Evolutionary conservation across 805 yeast species (phyloP).

Genomic region (Lachancea kluyveri): DNA sequence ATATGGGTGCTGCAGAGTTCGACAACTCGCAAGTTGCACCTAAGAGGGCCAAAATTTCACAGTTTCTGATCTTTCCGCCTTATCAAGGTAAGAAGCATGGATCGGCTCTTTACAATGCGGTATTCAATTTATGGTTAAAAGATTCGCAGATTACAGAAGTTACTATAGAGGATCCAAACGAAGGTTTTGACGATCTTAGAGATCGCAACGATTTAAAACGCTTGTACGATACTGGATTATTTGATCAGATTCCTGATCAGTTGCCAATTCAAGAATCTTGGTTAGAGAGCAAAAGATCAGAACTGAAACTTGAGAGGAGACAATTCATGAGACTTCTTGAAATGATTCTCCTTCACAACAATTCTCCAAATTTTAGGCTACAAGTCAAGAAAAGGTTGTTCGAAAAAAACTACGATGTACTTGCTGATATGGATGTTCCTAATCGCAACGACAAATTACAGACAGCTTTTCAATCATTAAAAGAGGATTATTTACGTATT

Average conservation of each 20-base stretch:
- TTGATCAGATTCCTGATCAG: slow-evolving; percentile 26
- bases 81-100: slow-evolving; percentile 76
- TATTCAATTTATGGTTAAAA: slow-evolving; percentile 49
- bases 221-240: slow-evolving; percentile 32
- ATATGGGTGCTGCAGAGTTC: slow-evolving; percentile 46
- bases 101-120: slow-evolving; percentile 48
- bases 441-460: slow-evolving; percentile 67
- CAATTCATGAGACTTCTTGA: slow-evolving; percentile 77
- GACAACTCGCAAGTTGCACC: slow-evolving; percentile 34
- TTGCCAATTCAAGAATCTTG: slow-evolving; percentile 33
- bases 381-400: slow-evolving; percentile 71
- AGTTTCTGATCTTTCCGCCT: slow-evolving; percentile 79
- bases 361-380: slow-evolving; percentile 39
- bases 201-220: slow-evolving; percentile 71
- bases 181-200: slow-evolving; percentile 83
- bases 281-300: slow-evolving; percentile 33
- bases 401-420: slow-evolving; percentile 73
- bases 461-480: slow-evolving; percentile 62
- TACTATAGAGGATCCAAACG: slow-evolving; percentile 93
- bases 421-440: slow-evolving; percentile 56
- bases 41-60: slow-evolving; percentile 73
- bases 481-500: slow-evolving; percentile 65
- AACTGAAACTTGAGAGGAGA: slow-evolving; percentile 61
- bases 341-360: slow-evolving; percentile 48
- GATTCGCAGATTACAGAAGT: slow-evolving; percentile 57